Base-by-base conservation (phyloP, 2,329 filamentous ascomycete genomes). In the Fusarium camptoceras region DNA sequence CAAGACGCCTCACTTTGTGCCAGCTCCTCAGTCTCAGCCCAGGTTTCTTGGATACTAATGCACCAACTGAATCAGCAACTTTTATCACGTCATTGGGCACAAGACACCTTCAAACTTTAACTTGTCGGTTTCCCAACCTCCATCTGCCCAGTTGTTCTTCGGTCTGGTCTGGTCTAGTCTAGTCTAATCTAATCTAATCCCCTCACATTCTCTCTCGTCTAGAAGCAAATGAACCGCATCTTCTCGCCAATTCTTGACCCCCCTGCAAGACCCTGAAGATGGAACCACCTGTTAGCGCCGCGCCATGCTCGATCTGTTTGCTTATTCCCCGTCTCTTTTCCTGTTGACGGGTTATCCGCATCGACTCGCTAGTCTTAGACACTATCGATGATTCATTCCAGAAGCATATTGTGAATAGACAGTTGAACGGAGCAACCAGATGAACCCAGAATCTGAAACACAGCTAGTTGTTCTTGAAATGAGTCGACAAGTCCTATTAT, bases 211-310 rank as follows among this genome's bases (percentile, higher is more conserved):
- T 39, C 49, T 20, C 49, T 27, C 30, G 24, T 53, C 9, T 27
- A 20, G 22, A 27, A 42, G 22, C 12, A 24, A n/a, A 37, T 12
- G 18, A 25, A 47, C 25, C 18, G 25, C 44, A 20, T 46, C 25
- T 20, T 47, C 25, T 47, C 25, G 44, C 30, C 50, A 68, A 42
- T 46, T 41, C 55, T 50, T 43, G 60, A 44, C 22, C 58, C 50
- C 50, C 37, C 39, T 71, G 68, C 55, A 66, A 66, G 68, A 71
- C 68, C 68, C 68, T 71, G 67, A 68, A 56, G 28, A 47, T 55
- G 51, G 22, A 42, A 53, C 37, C 41, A 55, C 24, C 34, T 39
- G 42, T 62, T 71, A 71, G 68, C 68, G 68, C 54, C 59, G 34
- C 55, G 59, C 63, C 58, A 71, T 49, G 25, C 48, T 57, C 63